Conservation (phyloP, 768 basidiomycete genomes). For the Auricularia heimuer region DNA sequence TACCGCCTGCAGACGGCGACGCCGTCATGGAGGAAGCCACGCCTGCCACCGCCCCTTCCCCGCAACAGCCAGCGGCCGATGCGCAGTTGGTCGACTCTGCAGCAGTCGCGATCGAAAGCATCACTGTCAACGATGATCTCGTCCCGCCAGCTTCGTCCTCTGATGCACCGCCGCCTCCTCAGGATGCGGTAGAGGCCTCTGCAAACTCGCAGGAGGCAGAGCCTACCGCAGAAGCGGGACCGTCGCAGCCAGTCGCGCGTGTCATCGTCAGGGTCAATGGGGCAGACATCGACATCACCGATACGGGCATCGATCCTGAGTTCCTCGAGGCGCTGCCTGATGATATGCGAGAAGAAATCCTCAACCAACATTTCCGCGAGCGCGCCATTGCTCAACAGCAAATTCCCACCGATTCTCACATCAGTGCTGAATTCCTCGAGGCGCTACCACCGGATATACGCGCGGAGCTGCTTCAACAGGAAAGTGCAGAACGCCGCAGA, state of each 20-base stretch:
- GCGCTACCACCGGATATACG: conserved; percentile 94
- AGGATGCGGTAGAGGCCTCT: conserved; percentile 14
- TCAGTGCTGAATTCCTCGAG: conserved; percentile 91
- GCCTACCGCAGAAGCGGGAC: conserved; percentile 29
- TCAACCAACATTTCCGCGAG: conserved; percentile 94
- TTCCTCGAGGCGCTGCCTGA: conserved; percentile 97
- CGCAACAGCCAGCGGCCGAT: conserved; percentile 29
- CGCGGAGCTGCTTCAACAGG: conserved; percentile 94
- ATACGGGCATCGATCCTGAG: conserved; percentile 95
- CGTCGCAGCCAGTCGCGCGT: conserved; percentile 27
- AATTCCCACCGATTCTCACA: conserved; percentile 66
- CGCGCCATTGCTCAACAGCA: conserved; percentile 70
- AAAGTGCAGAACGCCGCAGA: conserved; percentile 59
- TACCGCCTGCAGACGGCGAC: conserved; percentile 1
- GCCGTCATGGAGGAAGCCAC: not conserved
- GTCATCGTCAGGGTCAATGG: conserved; percentile 89
- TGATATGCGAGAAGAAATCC: conserved; percentile 96
- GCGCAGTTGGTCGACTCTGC: conserved; percentile 43
- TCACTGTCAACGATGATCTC: not conserved
- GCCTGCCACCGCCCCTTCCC: conserved; percentile 9
- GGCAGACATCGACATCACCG: conserved; percentile 90
- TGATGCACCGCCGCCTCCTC: conserved; percentile 9
- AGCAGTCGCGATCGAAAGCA: conserved; percentile 8
- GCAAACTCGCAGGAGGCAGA: conserved; percentile 19
- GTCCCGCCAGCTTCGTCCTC: conserved; percentile 4